Evolutionary conservation across 306 rosid genomes (phyloP).

Genomic region (Lablab purpureus): DNA sequence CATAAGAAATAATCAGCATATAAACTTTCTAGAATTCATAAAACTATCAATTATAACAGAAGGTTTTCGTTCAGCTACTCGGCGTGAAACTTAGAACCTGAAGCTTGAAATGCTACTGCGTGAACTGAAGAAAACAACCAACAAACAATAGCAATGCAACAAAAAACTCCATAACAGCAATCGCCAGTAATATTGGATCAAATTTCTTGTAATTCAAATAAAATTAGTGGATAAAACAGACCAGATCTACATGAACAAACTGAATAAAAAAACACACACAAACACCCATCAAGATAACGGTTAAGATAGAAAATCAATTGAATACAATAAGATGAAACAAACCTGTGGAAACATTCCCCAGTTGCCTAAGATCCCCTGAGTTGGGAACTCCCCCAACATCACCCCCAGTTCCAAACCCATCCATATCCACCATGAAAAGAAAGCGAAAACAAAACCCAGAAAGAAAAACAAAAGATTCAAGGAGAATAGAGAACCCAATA

Average conservation of each 20-base stretch:
- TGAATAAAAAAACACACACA: not conserved
- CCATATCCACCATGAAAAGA: constrained; percentile 65
- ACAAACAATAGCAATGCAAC: constrained; percentile 30
- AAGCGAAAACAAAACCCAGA: constrained; percentile 33
- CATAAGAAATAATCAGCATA: not conserved
- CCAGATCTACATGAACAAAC: constrained; percentile 52
- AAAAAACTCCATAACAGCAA: constrained; percentile 3
- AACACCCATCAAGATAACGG: not conserved
- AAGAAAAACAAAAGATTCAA: constrained; percentile 35
- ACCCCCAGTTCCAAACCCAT: constrained; percentile 65
- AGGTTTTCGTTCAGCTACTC: constrained; percentile 28
- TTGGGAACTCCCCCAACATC: constrained; percentile 52
- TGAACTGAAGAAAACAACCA: constrained; percentile 13
- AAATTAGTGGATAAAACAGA: constrained; percentile 31
- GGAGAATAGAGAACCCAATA: constrained; percentile 39
- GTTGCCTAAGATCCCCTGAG: constrained; percentile 40
- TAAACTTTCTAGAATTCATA: not conserved
- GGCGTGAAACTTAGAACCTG: not conserved
- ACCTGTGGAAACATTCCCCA: constrained; percentile 45
- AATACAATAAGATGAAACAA: constrained; percentile 10
- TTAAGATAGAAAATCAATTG: not conserved
- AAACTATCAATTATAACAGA: not conserved
- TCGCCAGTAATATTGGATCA: not conserved
- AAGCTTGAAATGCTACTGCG: constrained; percentile 8
- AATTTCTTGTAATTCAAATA: constrained; percentile 15